Percentiles rank a stretch among this genome's conserved stretches.
These are phyloP conservation scores for Malassezia dermatis DNA, from an alignment of 1,284 basidiomycete species.

Conservation along the genomic window DNA sequence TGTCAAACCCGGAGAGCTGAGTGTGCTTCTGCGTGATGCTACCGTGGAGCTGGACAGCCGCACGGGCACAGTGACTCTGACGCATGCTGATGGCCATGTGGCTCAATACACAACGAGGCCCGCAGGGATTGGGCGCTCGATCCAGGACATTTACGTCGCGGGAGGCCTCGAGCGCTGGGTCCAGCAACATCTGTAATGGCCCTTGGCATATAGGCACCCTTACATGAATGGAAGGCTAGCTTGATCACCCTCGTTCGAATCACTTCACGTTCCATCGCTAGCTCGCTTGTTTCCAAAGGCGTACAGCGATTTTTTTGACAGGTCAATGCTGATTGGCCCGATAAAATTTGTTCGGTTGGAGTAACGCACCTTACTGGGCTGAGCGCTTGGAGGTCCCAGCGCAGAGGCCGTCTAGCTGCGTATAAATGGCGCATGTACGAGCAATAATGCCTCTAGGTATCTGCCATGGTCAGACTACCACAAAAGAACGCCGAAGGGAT, in stretches of 20 bases:
- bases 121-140: constrained; percentile 39
- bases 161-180: constrained; percentile 46
- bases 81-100: constrained; percentile 13
- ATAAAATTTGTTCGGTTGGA: not conserved
- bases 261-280: not conserved
- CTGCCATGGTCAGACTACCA: no score
- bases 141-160: constrained; percentile 45
- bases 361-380: no score
- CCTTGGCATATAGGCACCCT: not conserved
- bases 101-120: constrained; percentile 32
- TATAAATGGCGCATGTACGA: no score
- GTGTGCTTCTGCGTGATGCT: constrained; percentile 31
- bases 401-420: no score
- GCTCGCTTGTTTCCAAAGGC: not conserved
- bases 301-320: not conserved
- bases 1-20: constrained; percentile 26
- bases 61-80: constrained; percentile 22
- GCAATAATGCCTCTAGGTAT: no score
- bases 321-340: not conserved
- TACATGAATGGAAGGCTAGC: no score
- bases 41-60: constrained; percentile 22
- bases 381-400: no score
- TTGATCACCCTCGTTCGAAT: no score
- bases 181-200: constrained; percentile 23
- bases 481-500: no score